These are phyloP conservation scores for Ziziphus jujuba DNA, from an alignment of 306 rosid species.

Conservation along the genomic window DNA sequence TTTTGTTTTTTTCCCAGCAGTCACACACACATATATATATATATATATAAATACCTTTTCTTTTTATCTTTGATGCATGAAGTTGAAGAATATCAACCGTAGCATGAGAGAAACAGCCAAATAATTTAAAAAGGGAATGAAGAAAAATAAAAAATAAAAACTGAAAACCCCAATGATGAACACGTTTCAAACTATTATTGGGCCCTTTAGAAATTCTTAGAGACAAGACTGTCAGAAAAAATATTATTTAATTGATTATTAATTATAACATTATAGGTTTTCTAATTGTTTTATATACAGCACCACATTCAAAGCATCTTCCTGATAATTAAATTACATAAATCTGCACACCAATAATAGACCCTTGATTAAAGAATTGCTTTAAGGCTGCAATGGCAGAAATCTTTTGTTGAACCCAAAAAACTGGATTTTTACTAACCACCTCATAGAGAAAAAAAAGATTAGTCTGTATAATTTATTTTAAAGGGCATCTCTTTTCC, in stretches of 20 bases:
- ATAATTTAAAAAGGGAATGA: constrained; percentile 26
- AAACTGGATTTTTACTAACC: constrained; percentile 59
- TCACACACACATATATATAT: too few species aligned
- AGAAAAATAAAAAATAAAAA: constrained; percentile 31
- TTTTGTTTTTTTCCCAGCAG: not conserved
- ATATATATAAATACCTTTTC: too few species aligned
- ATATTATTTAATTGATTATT: constrained; percentile 28
- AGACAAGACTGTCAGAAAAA: constrained; percentile 68
- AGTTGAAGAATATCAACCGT: constrained; percentile 14
- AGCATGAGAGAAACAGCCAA: constrained; percentile 45
- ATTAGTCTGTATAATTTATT: constrained; percentile 23
- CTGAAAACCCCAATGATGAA: constrained; percentile 36
- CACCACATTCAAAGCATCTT: constrained; percentile 80
- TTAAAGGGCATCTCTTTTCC: constrained; percentile 50
- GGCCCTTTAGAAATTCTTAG: constrained; percentile 33
- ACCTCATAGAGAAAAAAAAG: constrained; percentile 25
- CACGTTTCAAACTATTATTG: constrained; percentile 62
- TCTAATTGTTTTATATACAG: constrained; percentile 42
- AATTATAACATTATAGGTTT: constrained; percentile 28
- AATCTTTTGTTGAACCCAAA: constrained; percentile 58
- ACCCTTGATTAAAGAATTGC: constrained; percentile 34
- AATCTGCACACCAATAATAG: constrained; percentile 63
- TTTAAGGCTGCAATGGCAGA: constrained; percentile 37
- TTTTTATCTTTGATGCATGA: not conserved
- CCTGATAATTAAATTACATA: constrained; percentile 48